Conservation (phyloP, 108 stramenopile species). For the Cafeteria roenbergensis region DNA sequence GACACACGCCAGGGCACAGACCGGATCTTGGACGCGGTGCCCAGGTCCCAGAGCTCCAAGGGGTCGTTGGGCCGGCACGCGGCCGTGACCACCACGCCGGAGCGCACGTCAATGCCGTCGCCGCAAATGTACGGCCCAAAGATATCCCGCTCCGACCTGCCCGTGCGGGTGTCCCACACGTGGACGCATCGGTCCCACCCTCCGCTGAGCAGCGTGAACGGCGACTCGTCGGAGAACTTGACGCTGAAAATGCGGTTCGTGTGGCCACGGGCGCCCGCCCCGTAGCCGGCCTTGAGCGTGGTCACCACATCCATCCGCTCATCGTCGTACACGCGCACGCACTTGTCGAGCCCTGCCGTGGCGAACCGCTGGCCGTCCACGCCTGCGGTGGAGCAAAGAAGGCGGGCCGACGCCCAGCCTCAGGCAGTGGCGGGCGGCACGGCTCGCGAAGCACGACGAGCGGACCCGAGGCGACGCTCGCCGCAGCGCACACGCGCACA, state of each 20-base stretch:
- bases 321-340: slow-evolving; percentile 19
- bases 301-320: neutral
- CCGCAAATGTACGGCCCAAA: slow-evolving; percentile 6
- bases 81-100: neutral
- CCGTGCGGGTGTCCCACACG: slow-evolving; percentile 5
- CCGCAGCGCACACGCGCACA: too few relatives aligned
- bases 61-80: slow-evolving; percentile 1
- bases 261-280: neutral
- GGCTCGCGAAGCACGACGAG: too few relatives aligned
- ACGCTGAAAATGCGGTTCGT: neutral
- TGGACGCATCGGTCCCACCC: slow-evolving; percentile 5
- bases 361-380: neutral
- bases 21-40: too few relatives aligned
- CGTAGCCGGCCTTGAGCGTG: neutral
- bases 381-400: too few relatives aligned
- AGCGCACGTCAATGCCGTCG: neutral
- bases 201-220: neutral
- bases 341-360: neutral
- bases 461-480: too few relatives aligned
- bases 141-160: neutral
- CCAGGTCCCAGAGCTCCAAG: slow-evolving; percentile 10
- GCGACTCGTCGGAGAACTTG: neutral
- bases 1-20: too few relatives aligned
- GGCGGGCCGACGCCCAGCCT: too few relatives aligned
- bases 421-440: too few relatives aligned